A percentile compares a stretch with the other conserved stretches of the same genome.
Conservation (phyloP, 352 stramenopile genomes). For the Phytopythium helicoides region DNA sequence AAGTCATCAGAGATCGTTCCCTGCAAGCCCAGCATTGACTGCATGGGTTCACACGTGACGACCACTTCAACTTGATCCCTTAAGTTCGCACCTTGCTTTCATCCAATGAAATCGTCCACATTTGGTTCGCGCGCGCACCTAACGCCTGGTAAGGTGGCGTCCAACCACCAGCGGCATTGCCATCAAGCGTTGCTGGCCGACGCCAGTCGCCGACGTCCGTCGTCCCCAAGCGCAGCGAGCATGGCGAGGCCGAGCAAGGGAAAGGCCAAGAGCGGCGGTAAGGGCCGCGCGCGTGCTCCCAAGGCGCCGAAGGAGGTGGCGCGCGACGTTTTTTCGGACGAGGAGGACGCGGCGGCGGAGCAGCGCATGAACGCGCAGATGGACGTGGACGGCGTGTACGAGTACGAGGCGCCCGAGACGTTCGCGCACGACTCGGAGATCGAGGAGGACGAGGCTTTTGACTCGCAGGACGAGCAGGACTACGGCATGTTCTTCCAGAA, state of each 20-base stretch:
- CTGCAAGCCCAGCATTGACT: no score
- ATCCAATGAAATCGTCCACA: no score
- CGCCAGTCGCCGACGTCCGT: no score
- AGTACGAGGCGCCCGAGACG: constrained; percentile 74
- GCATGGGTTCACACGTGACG: no score
- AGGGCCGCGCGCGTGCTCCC: constrained; percentile 7
- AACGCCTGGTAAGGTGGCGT: neutral
- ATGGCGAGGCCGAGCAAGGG: constrained; percentile 20
- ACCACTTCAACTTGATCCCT: no score
- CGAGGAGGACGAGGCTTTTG: constrained; percentile 92
- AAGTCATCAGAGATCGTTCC: neutral
- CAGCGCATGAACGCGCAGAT: constrained; percentile 57
- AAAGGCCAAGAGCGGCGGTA: constrained; percentile 23
- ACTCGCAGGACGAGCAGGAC: constrained; percentile 90
- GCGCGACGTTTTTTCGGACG: constrained; percentile 79
- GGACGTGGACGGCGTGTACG: constrained; percentile 80
- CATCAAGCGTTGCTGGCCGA: no score
- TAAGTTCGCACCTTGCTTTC: no score
- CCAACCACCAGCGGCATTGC: constrained; percentile 6
- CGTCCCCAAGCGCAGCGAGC: neutral
- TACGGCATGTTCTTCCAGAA: constrained; percentile 86
- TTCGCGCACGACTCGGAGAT: constrained; percentile 93
- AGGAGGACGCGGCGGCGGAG: constrained; percentile 65
- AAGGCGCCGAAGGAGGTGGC: constrained; percentile 13
- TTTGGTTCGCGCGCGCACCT: no score